Evolutionary conservation across 164 flowering plant genomes (phyloP).

Genomic region (Taxillus chinensis): DNA sequence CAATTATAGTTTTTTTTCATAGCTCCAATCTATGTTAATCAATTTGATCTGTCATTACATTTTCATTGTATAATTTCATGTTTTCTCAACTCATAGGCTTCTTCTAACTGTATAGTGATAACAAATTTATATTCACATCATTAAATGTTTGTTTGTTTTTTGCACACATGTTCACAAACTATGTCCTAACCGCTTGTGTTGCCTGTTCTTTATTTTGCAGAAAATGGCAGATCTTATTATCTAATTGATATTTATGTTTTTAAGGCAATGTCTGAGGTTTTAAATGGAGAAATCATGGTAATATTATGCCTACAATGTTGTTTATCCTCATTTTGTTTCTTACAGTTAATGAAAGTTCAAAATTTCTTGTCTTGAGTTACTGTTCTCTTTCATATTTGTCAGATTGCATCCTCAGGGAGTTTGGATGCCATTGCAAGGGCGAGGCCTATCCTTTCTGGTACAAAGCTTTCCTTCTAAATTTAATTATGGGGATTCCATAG

Average conservation of each 20-base stretch:
- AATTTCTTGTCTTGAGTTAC: not conserved
- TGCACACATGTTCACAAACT: no score
- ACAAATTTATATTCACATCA: no score
- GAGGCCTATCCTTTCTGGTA: constrained; percentile 68
- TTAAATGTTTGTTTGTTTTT: no score
- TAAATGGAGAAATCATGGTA: constrained; percentile 63
- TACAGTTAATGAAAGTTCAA: not conserved
- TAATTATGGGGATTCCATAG: not conserved
- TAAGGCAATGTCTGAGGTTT: constrained; percentile 40
- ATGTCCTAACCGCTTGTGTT: no score
- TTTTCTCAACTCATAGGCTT: no score
- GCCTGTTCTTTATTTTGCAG: constrained; percentile 22
- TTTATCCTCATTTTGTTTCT: not conserved
- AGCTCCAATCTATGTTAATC: no score
- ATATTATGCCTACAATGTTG: not conserved
- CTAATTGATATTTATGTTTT: constrained; percentile 60
- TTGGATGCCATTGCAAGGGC: constrained; percentile 61
- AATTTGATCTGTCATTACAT: no score
- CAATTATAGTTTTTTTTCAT: no score
- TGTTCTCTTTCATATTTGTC: constrained; percentile 8
- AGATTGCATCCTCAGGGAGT: constrained; percentile 72
- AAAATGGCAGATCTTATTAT: constrained; percentile 17
- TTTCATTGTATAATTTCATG: no score
- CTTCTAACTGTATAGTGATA: no score
- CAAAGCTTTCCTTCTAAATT: not conserved